Evolutionary conservation across 352 stramenopile species (phyloP).

Genomic region (Phytophthora fragariaefolia): DNA sequence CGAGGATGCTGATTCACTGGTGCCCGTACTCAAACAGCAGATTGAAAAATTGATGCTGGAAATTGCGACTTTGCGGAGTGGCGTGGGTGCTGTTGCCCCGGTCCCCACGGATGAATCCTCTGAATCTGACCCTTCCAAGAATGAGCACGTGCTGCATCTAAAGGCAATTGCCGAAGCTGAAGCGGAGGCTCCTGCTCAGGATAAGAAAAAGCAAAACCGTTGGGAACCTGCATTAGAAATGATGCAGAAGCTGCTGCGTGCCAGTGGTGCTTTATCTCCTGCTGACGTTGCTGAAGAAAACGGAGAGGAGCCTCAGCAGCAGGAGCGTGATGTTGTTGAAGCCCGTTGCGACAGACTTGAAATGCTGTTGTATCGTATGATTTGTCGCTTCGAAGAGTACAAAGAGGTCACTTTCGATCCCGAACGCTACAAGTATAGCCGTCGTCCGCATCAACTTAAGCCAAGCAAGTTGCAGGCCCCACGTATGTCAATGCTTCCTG

Average conservation of each 20-base stretch:
- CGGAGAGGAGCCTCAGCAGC: constrained; percentile 31
- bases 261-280: constrained; percentile 57
- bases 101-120: constrained; percentile 20
- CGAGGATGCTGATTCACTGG: constrained; percentile 78
- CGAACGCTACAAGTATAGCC: constrained; percentile 37
- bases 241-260: constrained; percentile 76
- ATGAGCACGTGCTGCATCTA: constrained; percentile 31
- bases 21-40: constrained; percentile 77
- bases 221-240: constrained; percentile 84
- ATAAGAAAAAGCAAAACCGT: constrained; percentile 60
- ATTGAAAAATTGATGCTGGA: constrained; percentile 75
- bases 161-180: constrained; percentile 36
- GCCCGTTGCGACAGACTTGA: constrained; percentile 75
- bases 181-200: constrained; percentile 28
- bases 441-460: constrained; percentile 26
- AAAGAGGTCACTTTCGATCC: constrained; percentile 71
- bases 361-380: constrained; percentile 88
- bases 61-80: constrained; percentile 48
- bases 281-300: constrained; percentile 47
- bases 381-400: constrained; percentile 86
- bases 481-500: constrained; percentile 46
- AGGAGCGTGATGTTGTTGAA: constrained; percentile 50
- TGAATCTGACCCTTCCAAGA: constrained; percentile 27
- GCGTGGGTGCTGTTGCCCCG: constrained; percentile 6
- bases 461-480: constrained; percentile 50